Conservation (phyloP, 108 stramenopile species). For the Fistulifera solaris region DNA sequence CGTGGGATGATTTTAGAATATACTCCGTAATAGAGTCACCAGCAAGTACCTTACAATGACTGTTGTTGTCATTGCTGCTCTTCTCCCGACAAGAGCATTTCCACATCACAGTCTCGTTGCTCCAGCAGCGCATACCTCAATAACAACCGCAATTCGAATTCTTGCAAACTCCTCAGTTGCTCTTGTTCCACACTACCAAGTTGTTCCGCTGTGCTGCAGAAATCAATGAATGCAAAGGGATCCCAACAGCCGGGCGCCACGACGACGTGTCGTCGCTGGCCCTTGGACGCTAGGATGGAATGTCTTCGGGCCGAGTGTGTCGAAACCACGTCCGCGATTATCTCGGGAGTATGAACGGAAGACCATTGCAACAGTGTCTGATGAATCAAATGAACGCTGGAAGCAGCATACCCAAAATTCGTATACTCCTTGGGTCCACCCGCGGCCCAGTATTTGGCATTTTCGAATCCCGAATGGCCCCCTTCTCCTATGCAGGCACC, state of each 20-base stretch:
- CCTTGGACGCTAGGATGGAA: not conserved
- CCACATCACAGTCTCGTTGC: too few species aligned
- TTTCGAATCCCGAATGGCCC: slow-evolving; percentile 22
- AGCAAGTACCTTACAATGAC: too few species aligned
- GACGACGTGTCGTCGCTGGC: not conserved
- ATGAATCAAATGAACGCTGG: not conserved
- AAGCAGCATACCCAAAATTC: not conserved
- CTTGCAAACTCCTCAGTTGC: too few species aligned
- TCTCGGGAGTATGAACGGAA: not conserved
- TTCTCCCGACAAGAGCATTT: too few species aligned
- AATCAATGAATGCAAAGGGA: not conserved
- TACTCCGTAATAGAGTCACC: too few species aligned
- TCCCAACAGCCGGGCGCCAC: not conserved
- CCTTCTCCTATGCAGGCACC: slow-evolving; percentile 16
- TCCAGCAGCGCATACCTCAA: too few species aligned
- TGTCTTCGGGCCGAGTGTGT: not conserved
- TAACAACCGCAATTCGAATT: too few species aligned
- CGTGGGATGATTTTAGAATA: too few species aligned
- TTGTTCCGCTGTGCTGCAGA: not conserved
- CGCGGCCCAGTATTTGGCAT: slow-evolving; percentile 28
- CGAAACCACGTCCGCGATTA: not conserved
- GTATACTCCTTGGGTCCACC: slow-evolving; percentile 24
- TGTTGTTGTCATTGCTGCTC: too few species aligned
- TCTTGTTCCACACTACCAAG: too few species aligned
- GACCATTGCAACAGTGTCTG: not conserved